Base-by-base conservation (phyloP, 1,139 yeast species). In the Debaryomyces coudertii region DNA sequence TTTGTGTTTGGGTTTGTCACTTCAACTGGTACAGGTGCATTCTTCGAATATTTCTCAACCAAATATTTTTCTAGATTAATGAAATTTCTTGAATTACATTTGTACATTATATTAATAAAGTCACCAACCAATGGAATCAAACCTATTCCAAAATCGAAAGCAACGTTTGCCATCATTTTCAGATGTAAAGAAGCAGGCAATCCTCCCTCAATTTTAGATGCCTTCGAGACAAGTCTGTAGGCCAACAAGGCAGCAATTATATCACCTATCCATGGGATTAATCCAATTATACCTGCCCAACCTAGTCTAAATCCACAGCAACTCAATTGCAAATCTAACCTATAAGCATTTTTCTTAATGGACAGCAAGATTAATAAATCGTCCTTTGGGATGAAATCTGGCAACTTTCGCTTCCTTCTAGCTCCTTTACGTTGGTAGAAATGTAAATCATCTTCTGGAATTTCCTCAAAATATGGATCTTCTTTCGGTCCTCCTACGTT, bases 41-140 rank as follows among this genome's bases (percentile, higher is more conserved):
- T 28, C 16, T 42, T 30, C 18, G 51, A 49, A 50, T 76, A 67
- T 54, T 79, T 80, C 39, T 71, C 68, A 31, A 76, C 73, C 54
- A 86, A 65, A 52, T 79, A 69, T 46, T 76, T 73, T 60, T 87
- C 92, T 55, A 87, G 64, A 40, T 85, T 54, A 35, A 86, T 69
- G 42, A 84, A 83, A 60, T 88, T 88, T 50, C 96, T 68, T 27
- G 89, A 84, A 55, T 87, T 87, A 46, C 90, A 82, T 67, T 87
- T 85, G 67, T 85, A 88, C 44, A 83, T 69, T 23, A 88, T 81
- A 51, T 82, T 82, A 45, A 85, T 73, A 38, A 86, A 64, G 54
- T 81, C 88, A 8, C 96, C 96, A 14, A 87, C 80, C 34, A 87
- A 51, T 1, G 96, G 95, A 36, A 86, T 78, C 56, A 88, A 66